phyloP scores from a whole-genome alignment of 2,329 filamentous ascomycete genomes.

The Calonectria montana region DNA sequence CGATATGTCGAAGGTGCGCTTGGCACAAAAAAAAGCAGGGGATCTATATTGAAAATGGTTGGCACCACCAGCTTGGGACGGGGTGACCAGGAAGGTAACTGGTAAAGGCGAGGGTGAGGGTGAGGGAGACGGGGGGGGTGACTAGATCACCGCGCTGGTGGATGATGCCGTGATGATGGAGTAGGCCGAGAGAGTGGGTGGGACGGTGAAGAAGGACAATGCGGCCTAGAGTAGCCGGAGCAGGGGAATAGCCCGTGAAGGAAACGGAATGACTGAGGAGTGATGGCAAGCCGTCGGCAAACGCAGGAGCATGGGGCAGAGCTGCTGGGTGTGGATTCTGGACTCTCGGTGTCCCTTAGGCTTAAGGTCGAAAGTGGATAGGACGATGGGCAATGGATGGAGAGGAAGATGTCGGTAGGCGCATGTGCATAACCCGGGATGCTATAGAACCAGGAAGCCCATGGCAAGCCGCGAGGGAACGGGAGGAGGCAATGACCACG shows the following conservation, averaged over 20 bases:
- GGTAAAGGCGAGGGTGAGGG: neutral
- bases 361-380: conserved; percentile 30
- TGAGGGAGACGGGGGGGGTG: conserved; percentile 1
- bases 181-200: conserved; percentile 3
- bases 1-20: conserved; percentile 21
- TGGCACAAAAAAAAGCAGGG: conserved; percentile 14
- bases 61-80: conserved; percentile 24
- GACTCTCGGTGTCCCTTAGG: conserved; percentile 27
- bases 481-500: conserved; percentile 1
- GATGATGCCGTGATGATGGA: conserved; percentile 10
- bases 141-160: conserved; percentile 19
- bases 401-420: conserved; percentile 30
- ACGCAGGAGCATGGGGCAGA: conserved; percentile 19
- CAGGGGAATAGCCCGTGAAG: neutral
- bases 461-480: conserved; percentile 15
- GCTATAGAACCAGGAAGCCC: conserved; percentile 18
- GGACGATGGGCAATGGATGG: conserved; percentile 35
- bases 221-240: neutral
- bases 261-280: conserved; percentile 9
- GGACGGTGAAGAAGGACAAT: neutral
- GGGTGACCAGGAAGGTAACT: conserved; percentile 13
- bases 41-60: conserved; percentile 17
- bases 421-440: conserved; percentile 38
- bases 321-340: conserved; percentile 28
- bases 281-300: conserved; percentile 13